Evolutionary conservation across 306 rosid genomes (phyloP), one percentile per base, ranked within the genome.

Genomic region (Prunus fruticosa): DNA sequence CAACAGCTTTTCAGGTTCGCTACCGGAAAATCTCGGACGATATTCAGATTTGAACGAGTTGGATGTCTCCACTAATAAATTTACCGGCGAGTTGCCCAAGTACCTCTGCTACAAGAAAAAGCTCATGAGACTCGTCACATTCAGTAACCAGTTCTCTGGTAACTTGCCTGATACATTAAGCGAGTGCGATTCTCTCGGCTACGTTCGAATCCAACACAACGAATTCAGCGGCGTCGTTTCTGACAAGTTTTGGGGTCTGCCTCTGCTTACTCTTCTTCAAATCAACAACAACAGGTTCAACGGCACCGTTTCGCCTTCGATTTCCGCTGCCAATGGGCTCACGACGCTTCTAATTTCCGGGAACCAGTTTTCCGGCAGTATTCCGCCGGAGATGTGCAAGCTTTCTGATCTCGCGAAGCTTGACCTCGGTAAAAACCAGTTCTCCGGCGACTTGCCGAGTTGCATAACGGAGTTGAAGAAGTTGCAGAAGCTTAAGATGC

Each of bases 1-100:
- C 73, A 95, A 95, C 86, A 88, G 87, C 79, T 91, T 95, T 49
- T 84, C 88, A 0, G 97, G 97, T 6, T 51, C 63, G 22, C 57
- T 95, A 0, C 93, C 97, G 0, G 65, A 16, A 22, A 78, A 82
- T 87, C 86, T 95, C 2, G 99, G 98, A 16, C 71, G 60, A 22
- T 45, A 84, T 72, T 87, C 97, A 3, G 61, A 66, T 2, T 58
- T 95, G 69, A 11, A 3, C 5, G 86, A 82, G 2, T 53, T 95
- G 20, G 98, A 95, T 70, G 89, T 92, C 75, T 95, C 98, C 6
- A 87, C 93, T 0, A 95, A 92, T 73, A 66, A 81, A 52, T 88
- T 95, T 51, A 45, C 16, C 3, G 97, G 93, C 6, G 87, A 80
- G 68, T 78, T 92, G 23, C 97, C 99, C 0, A 66, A 78, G 49